Evolutionary conservation across 768 basidiomycete genomes (phyloP).

Genomic region (Trichaptum fuscoviolaceum): DNA sequence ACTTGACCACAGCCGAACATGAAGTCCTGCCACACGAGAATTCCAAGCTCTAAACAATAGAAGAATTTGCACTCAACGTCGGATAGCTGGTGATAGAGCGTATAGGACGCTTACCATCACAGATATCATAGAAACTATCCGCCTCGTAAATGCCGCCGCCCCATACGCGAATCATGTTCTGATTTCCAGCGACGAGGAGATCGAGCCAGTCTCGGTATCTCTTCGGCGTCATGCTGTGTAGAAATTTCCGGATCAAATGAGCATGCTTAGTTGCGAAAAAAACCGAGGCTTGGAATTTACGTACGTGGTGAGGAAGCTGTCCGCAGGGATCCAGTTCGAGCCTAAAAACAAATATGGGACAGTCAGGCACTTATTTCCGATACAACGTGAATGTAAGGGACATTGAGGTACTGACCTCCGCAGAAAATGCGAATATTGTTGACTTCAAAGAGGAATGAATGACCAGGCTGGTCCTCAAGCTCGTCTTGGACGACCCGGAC

Average conservation of each 20-base stretch:
- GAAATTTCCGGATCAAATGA: conserved; percentile 3
- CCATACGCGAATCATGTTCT: conserved; percentile 95
- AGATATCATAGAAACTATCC: conserved; percentile 79
- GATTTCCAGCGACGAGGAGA: conserved; percentile 83
- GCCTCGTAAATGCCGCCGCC: conserved; percentile 88
- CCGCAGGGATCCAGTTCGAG: conserved; percentile 93
- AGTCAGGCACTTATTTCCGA: not conserved
- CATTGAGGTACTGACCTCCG: conserved; percentile 55
- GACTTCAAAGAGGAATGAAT: conserved; percentile 85
- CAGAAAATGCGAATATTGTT: conserved; percentile 87
- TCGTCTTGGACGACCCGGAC: conserved; percentile 76
- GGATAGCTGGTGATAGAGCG: not conserved
- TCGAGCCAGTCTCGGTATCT: conserved; percentile 80
- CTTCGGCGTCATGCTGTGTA: conserved; percentile 38
- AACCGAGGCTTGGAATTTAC: conserved; percentile 18
- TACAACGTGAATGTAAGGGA: conserved; percentile 12
- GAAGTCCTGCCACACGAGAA: conserved; percentile 97
- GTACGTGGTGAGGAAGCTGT: conserved; percentile 82
- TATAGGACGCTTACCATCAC: conserved; percentile 49
- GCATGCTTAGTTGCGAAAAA: not conserved
- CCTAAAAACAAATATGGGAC: conserved; percentile 31
- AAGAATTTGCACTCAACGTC: conserved; percentile 21
- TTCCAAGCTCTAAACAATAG: conserved; percentile 54
- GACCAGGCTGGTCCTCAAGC: conserved; percentile 68
- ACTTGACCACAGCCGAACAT: conserved; percentile 95